Percentiles rank a stretch among this genome's conserved stretches.
These are phyloP conservation scores for Ogataea paradorogensis DNA, from an alignment of 805 yeast species.

Conservation along the genomic window DNA sequence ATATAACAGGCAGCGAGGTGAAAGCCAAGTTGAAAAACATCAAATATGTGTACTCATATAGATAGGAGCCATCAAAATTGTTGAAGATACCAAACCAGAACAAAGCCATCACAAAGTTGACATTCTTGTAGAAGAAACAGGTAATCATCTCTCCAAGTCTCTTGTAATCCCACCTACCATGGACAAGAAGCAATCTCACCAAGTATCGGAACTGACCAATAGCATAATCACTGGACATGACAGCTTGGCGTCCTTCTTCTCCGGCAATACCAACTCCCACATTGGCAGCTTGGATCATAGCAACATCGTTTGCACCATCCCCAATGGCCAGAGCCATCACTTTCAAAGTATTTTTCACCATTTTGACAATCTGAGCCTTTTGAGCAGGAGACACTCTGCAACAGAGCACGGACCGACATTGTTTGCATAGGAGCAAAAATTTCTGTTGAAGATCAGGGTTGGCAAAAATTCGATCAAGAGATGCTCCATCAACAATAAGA, in stretches of 20 bases:
- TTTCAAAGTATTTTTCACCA: constrained; percentile 59
- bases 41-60: constrained; percentile 74
- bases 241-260: constrained; percentile 85
- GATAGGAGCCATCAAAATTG: constrained; percentile 71
- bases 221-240: constrained; percentile 82
- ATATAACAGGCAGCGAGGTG: constrained; percentile 74
- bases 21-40: constrained; percentile 79
- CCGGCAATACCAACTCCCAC: constrained; percentile 87
- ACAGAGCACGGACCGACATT: constrained; percentile 75
- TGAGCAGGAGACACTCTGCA: constrained; percentile 85
- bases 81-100: constrained; percentile 75
- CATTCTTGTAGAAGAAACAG: constrained; percentile 74
- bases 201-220: constrained; percentile 75
- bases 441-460: constrained; percentile 42
- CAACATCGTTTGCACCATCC: constrained; percentile 85
- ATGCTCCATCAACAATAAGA: constrained; percentile 68
- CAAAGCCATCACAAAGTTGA: constrained; percentile 66
- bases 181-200: constrained; percentile 63
- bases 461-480: constrained; percentile 46
- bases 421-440: constrained; percentile 69
- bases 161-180: constrained; percentile 82
- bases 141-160: constrained; percentile 77
- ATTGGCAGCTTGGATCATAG: constrained; percentile 85
- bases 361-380: constrained; percentile 68
- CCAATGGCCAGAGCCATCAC: constrained; percentile 83